Evolutionary conservation across 306 rosid species (phyloP), one percentile per base, ranked within the genome.

Genomic region (Ziziphus jujuba): DNA sequence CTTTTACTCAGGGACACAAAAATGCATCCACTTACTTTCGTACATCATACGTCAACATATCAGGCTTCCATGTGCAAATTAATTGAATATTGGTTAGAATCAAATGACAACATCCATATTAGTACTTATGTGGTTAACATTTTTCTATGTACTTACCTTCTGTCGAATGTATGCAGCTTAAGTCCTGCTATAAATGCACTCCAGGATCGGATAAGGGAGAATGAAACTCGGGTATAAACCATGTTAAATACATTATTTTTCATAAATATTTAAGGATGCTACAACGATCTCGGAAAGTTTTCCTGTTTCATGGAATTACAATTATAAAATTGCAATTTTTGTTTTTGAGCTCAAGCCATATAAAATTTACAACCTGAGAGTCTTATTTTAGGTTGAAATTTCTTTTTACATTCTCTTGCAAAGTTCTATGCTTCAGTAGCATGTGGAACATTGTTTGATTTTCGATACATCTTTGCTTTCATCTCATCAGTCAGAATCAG

Each of bases 61-160:
- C 97, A 95, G 78, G 88, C 99, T 83, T 95, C 99, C 65, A 77
- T 95, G 85, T 90, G 99, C 97, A 95, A 95, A 74, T 78, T 95
- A 72, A 95, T 95, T 44, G 97, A 95, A 77, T 88, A 88, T 81
- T 95, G 99, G 99, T 95, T 33, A 86, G 96, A 55, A 55, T 72
- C 65, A 63, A 40, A 56, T 59, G 56, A 55, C 69, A 23, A 33
- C 72, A 65, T 69, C 25, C 38, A 22, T 73, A 22, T 65, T 66
- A 8, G 24, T 61, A 62, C 3, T 65, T 0, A 72, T 25, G 25
- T 71, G 25, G 64, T 66, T 36, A n/a, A n/a, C 23, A 19, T 66
- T 47, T 58, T 66, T 59, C 13, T 51, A 31, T 56, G 48, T 20
- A 35, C 75, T 68, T 73, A 47, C 62, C 49, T 67, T 40, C 55